Evolutionary conservation across 805 yeast genomes (phyloP).

Genomic region (Candida tibetensis): DNA sequence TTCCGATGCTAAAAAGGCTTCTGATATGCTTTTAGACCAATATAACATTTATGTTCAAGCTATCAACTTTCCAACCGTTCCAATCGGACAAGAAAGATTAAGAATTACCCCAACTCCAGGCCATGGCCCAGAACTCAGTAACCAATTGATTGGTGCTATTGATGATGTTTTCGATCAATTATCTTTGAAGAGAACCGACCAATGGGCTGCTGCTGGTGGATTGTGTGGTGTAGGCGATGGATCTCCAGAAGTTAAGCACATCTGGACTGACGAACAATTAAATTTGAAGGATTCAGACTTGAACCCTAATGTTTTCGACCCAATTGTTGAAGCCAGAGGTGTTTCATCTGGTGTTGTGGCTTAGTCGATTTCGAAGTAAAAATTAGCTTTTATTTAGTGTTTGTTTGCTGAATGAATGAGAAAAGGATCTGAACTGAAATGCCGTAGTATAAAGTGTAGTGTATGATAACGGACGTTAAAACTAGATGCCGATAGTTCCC

Average conservation of each 20-base stretch:
- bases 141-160: slow-evolving; percentile 72
- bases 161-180: slow-evolving; percentile 78
- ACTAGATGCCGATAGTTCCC: too few relatives aligned
- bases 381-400: too few relatives aligned
- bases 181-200: slow-evolving; percentile 67
- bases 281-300: slow-evolving; percentile 57
- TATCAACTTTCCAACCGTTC: slow-evolving; percentile 96
- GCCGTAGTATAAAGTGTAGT: not conserved
- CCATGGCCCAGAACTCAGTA: slow-evolving; percentile 73
- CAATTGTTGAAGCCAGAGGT: slow-evolving; percentile 59
- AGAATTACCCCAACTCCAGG: slow-evolving; percentile 99
- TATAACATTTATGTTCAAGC: slow-evolving; percentile 95
- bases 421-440: not conserved
- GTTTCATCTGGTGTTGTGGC: slow-evolving; percentile 63
- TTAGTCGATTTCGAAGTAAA: too few relatives aligned
- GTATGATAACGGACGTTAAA: not conserved
- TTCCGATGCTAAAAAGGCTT: slow-evolving; percentile 83
- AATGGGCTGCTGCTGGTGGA: slow-evolving; percentile 84
- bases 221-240: slow-evolving; percentile 80
- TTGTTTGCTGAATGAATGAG: too few relatives aligned
- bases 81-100: slow-evolving; percentile 92
- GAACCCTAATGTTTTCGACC: slow-evolving; percentile 64
- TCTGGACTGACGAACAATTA: slow-evolving; percentile 88
- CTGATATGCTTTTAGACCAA: slow-evolving; percentile 80
- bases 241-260: slow-evolving; percentile 49